Conservation (phyloP, 1,139 yeast genomes). For the Zygotorulaspora mrakii region DNA sequence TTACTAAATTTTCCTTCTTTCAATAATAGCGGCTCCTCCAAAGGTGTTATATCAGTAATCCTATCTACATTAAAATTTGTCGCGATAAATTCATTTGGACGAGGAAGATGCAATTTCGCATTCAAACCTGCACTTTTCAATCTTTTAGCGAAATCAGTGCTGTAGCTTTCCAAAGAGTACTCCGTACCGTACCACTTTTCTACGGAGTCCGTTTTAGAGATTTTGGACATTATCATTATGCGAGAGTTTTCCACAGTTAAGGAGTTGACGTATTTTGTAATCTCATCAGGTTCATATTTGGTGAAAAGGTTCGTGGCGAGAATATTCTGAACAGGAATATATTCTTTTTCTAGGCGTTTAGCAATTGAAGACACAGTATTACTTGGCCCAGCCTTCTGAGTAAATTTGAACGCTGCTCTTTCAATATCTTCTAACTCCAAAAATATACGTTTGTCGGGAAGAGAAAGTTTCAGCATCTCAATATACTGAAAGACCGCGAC, state of each 20-base stretch:
- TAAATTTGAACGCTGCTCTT: constrained; percentile 55
- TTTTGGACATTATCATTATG: constrained; percentile 53
- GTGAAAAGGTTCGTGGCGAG: constrained; percentile 57
- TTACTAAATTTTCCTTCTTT: constrained; percentile 42
- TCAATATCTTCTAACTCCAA: constrained; percentile 48
- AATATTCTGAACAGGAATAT: constrained; percentile 60
- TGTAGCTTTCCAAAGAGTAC: constrained; percentile 50
- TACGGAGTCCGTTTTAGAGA: constrained; percentile 39
- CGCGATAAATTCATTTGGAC: constrained; percentile 74
- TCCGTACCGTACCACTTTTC: constrained; percentile 94
- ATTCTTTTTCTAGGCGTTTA: constrained; percentile 45
- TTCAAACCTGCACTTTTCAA: constrained; percentile 41
- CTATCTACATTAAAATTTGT: constrained; percentile 61
- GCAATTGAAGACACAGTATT: constrained; percentile 54
- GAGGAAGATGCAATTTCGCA: constrained; percentile 56
- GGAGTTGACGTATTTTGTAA: constrained; percentile 48
- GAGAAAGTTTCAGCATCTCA: constrained; percentile 48
- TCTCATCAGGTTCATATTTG: constrained; percentile 53
- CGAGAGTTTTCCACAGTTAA: constrained; percentile 61
- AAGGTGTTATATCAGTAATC: constrained; percentile 40
- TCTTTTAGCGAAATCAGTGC: constrained; percentile 39
- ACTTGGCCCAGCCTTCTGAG: constrained; percentile 62
- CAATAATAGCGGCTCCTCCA: constrained; percentile 49
- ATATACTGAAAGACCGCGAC: constrained; percentile 67
- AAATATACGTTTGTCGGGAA: constrained; percentile 58